A percentile compares a stretch with the other conserved stretches of the same genome.
Evolutionary conservation across 176 grass and related monocot species (phyloP).

Genomic region (Triticum timopheevii): DNA sequence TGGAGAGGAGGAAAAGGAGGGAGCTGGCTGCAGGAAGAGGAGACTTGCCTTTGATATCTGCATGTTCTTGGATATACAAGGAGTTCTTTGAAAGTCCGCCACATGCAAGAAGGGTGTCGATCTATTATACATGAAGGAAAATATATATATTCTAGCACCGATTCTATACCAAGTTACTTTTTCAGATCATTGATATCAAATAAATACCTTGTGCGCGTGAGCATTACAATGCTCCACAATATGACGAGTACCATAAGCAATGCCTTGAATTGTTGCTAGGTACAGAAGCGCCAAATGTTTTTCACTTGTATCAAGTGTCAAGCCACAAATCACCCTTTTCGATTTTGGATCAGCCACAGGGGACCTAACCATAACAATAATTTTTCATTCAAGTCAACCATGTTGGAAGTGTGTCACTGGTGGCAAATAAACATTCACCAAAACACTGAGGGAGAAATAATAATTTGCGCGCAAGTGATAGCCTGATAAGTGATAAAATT

Average conservation of each 20-base stretch:
- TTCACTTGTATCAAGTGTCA: constrained; percentile 87
- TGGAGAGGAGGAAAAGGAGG: neutral
- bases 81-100: constrained; percentile 84
- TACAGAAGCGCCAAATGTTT: constrained; percentile 78
- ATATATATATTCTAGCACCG: constrained; percentile 11
- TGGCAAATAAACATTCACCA: neutral
- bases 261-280: constrained; percentile 85
- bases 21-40: neutral
- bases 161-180: neutral
- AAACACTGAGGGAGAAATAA: neutral
- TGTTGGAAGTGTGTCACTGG: neutral
- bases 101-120: constrained; percentile 79
- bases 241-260: constrained; percentile 84
- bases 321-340: constrained; percentile 79
- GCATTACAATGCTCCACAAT: constrained; percentile 91
- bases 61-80: constrained; percentile 94
- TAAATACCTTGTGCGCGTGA: constrained; percentile 78
- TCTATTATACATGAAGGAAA: constrained; percentile 47
- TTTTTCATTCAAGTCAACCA: neutral
- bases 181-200: constrained; percentile 17
- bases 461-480: neutral
- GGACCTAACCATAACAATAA: constrained; percentile 51
- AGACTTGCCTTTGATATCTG: constrained; percentile 65
- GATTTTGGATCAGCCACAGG: constrained; percentile 89
- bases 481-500: neutral